Percentiles rank a stretch among this genome's conserved stretches.
These are phyloP conservation scores for Ogataea glucozyma DNA, from an alignment of 805 yeast species.

Conservation along the genomic window DNA sequence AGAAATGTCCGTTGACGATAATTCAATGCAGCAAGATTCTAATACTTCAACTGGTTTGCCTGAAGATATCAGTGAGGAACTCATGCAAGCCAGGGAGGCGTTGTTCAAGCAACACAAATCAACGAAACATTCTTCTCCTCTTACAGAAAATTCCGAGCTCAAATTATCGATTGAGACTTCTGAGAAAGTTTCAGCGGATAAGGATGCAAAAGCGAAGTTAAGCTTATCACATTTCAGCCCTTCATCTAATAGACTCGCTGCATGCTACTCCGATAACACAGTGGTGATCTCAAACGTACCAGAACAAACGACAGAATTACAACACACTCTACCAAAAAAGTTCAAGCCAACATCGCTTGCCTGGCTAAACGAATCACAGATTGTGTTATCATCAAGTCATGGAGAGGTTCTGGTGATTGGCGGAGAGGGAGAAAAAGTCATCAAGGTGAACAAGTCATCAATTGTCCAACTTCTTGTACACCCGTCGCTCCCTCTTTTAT, in stretches of 20 bases:
- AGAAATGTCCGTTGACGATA: conserved; percentile 19
- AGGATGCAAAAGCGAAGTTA: conserved; percentile 9
- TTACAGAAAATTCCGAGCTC: conserved; percentile 7
- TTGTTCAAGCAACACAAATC: conserved; percentile 26
- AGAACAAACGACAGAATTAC: not conserved
- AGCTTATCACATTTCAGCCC: conserved; percentile 6
- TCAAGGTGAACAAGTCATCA: conserved; percentile 10
- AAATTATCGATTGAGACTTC: conserved; percentile 2
- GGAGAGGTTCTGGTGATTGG: conserved; percentile 8
- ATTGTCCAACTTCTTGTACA: conserved; percentile 13
- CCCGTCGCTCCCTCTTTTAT: conserved; percentile 13
- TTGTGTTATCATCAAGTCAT: conserved; percentile 10
- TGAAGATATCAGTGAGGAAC: conserved; percentile 8
- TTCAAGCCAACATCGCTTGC: conserved; percentile 11
- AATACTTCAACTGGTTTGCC: too few relatives aligned
- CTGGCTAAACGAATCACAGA: conserved; percentile 12
- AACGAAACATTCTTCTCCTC: conserved; percentile 21
- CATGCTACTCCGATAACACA: conserved; percentile 15
- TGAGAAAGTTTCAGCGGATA: conserved; percentile 9
- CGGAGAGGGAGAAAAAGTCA: conserved; percentile 1
- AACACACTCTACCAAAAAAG: conserved; percentile 9
- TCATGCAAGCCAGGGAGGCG: conserved; percentile 20
- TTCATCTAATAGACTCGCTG: conserved; percentile 4
- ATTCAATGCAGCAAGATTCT: too few relatives aligned
- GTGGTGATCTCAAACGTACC: conserved; percentile 5